A percentile compares a stretch with the other conserved stretches of the same genome.
phyloP scores from a whole-genome alignment of 108 stramenopile genomes.

The Cyclotella cryptica region DNA sequence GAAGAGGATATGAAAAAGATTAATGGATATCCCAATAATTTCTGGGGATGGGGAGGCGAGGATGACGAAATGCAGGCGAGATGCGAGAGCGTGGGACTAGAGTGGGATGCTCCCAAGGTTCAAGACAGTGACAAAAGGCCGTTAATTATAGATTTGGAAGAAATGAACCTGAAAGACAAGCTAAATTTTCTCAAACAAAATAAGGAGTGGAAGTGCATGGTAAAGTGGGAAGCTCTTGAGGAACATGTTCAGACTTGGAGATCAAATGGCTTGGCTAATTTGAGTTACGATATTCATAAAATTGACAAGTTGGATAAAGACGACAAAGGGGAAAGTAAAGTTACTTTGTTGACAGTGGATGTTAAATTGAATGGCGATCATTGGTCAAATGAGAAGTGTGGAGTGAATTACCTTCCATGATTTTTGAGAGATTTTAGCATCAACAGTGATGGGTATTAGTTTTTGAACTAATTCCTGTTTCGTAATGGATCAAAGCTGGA shows the following conservation, averaged over 20 bases:
- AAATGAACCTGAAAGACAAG: constrained; percentile 81
- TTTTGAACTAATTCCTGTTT: too few relatives aligned
- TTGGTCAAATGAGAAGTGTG: constrained; percentile 90
- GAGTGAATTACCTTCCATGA: constrained; percentile 63
- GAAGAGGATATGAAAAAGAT: constrained; percentile 85
- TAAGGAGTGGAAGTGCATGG: constrained; percentile 96
- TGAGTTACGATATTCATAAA: constrained; percentile 77
- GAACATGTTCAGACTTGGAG: constrained; percentile 94
- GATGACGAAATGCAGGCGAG: constrained; percentile 98
- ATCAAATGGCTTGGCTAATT: constrained; percentile 88
- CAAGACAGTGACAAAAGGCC: constrained; percentile 9
- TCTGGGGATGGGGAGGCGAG: constrained; percentile 99
- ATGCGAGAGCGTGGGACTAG: constrained; percentile 69
- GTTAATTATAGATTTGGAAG: constrained; percentile 75
- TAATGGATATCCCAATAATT: constrained; percentile 98
- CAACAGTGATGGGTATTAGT: too few relatives aligned
- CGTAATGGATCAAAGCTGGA: too few relatives aligned
- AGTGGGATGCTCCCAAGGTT: constrained; percentile 70
- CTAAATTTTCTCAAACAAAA: constrained; percentile 72
- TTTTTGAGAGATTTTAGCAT: not conserved
- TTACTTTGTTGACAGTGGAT: constrained; percentile 89
- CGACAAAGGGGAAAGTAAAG: constrained; percentile 53
- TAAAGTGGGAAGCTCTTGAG: constrained; percentile 95
- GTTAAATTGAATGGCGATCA: constrained; percentile 93
- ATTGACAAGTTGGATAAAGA: constrained; percentile 60